Evolutionary conservation across 164 flowering plant genomes (phyloP), one percentile per base, ranked within the genome.

Genomic region (Sextonia rubra): DNA sequence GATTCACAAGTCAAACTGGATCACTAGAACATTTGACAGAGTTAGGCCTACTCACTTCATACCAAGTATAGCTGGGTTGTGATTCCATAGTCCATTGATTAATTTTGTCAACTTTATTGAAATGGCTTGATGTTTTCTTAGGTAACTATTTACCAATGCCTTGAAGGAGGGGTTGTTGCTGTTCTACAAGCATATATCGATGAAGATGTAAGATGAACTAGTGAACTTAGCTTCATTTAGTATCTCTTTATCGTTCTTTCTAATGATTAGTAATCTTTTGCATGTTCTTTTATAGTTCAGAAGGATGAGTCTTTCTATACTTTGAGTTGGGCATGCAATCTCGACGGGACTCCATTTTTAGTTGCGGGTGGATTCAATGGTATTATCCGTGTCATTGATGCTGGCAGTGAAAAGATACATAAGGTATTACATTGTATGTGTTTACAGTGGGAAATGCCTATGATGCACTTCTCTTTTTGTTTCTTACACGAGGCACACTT

Each of bases 281-380:
- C 75, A 77, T 80, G 72, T 87, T 66, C 63, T 79, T 68, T 83
- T 69, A 37, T 90, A 77, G 83, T 85, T 84, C 94, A 94, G 98
- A 93, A 95, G 89, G 99, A 95, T 60, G 99, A 95, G 80, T 91
- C 97, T 2, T 95, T 95, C 76, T 95, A 93, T 80, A 95, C 99
- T 58, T 86, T 91, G 44, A 90, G 90, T 78, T 95, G 99, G 99
- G 99, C 98, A 2, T 89, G 93, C 73, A 85, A 81, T 79, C 56
- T 81, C 66, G 92, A 89, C 71, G 97, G 95, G 29, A 73, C 74
- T 2, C 92, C 99, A 17, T 82, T 88, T 62, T 70, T 89, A n/a
- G 93, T 90, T 63, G 97, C 98, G 20, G 99, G 97, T 70, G 99
- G 99, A 69, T 83, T 86, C 77, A 89, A 91, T 84, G 99, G 99